A percentile compares a stretch with the other conserved stretches of the same genome.
phyloP scores from a whole-genome alignment of 805 yeast species.

The Candida tammaniensis region DNA sequence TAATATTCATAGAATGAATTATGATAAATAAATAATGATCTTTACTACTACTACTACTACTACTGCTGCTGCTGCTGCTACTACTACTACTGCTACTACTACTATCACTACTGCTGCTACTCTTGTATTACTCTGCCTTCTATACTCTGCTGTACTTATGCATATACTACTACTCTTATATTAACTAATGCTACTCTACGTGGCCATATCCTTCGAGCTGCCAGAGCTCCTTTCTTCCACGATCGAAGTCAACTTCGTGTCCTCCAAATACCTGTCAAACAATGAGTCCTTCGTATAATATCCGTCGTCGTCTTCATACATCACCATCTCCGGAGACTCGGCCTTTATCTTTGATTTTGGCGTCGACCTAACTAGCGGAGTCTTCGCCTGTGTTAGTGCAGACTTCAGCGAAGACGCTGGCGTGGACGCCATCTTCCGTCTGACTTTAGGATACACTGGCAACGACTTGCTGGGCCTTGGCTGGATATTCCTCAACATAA shows the following conservation, averaged over 20 bases:
- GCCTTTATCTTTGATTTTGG: conserved; percentile 3
- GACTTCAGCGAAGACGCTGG: too few species aligned
- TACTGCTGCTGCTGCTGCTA: too few species aligned
- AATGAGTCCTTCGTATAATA: conserved; percentile 5
- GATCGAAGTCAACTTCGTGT: conserved; percentile 9
- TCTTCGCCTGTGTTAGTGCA: too few species aligned
- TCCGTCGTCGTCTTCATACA: conserved; percentile 8
- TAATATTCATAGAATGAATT: too few species aligned
- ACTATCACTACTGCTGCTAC: too few species aligned
- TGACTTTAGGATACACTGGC: not conserved
- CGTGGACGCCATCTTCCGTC: too few species aligned
- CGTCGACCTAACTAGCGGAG: too few species aligned
- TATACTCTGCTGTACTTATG: not conserved
- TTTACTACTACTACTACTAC: too few species aligned
- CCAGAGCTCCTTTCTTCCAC: too few species aligned
- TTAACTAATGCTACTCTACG: not conserved
- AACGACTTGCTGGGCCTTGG: not conserved
- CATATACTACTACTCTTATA: not conserved
- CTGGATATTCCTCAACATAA: conserved; percentile 2
- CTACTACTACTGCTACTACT: too few species aligned
- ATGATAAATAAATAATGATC: not conserved
- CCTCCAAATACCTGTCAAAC: conserved; percentile 10
- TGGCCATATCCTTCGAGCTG: too few species aligned
- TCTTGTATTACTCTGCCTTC: not conserved
- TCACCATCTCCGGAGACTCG: not conserved